Evolutionary conservation across 331 rosid genomes (phyloP), one percentile per base, ranked within the genome.

Genomic region (Arachis monticola): DNA sequence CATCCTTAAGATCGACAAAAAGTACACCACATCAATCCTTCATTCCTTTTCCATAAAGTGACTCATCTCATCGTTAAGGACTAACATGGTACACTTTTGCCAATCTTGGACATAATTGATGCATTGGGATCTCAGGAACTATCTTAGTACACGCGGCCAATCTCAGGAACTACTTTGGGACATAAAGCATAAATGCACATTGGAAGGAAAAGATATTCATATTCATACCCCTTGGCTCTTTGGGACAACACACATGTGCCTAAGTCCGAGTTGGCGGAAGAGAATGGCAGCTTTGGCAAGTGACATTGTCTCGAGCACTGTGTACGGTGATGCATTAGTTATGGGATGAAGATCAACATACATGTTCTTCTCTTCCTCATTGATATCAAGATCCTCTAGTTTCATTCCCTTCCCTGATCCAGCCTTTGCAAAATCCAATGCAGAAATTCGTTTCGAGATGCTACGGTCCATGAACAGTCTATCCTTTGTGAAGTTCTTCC

Each of bases 261-360:
- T 83, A 12, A 91, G 88, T 75, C 97, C 97, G 7, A 87, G 96
- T 47, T 80, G 84, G 52, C 93, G 91, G 75, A 93, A 93, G 77
- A 89, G 83, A 86, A 89, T 73, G 1, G 93, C 86, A 60, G 98
- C 93, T 86, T 93, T 93, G 79, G 96, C 97, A 1, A 93, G 87
- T 5, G 98, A 89, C 98, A 91, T 89, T 1, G 96, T 87, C 82
- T 93, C 98, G 40, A 93, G 89, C 51, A 93, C 96, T 0, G 98
- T 89, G 86, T 86, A 85, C 30, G 98, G 93, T 1, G 98, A 91
- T 27, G 96, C 74, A 70, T 93, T 93, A 13, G 84, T 83, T 52
- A 93, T 79, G 3, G 96, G 93, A 80, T 91, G 96, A 45, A 93
- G 93, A 84, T 93, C 98, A 72, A 91, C 83, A 77, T 82, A 91